A percentile compares a stretch with the other conserved stretches of the same genome.
phyloP scores from a whole-genome alignment of 257 asterid genomes.

The Osmanthus fragrans region DNA sequence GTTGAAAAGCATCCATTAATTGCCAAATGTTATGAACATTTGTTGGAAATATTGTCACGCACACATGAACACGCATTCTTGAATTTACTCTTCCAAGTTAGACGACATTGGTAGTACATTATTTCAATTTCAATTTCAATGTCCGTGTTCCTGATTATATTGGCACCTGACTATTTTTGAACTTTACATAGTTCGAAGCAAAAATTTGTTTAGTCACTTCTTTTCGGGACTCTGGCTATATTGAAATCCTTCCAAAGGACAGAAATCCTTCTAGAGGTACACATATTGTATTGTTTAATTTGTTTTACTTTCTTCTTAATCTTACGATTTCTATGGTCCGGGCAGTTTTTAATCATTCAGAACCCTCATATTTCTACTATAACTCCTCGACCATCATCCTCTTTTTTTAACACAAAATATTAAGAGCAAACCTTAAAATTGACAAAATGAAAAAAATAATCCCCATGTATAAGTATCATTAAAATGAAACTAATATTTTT shows the following conservation, averaged over 20 bases:
- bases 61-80: not conserved
- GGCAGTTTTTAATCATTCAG: no score
- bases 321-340: not conserved
- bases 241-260: conserved; percentile 86
- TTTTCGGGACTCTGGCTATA: conserved; percentile 74
- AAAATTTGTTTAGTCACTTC: conserved; percentile 89
- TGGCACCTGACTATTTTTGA: not conserved
- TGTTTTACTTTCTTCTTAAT: not conserved
- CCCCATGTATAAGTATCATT: not conserved
- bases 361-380: no score
- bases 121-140: not conserved
- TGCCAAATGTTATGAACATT: not conserved
- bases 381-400: no score
- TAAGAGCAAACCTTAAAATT: no score
- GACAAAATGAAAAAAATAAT: not conserved
- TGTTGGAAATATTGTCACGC: not conserved
- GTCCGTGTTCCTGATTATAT: not conserved
- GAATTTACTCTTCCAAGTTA: not conserved
- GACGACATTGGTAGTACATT: not conserved
- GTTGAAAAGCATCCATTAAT: not conserved
- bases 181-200: conserved; percentile 63
- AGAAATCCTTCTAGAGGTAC: conserved; percentile 59
- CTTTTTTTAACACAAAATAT: no score
- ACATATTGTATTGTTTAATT: not conserved
- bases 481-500: not conserved